phyloP scores from a whole-genome alignment of 2,329 filamentous ascomycete genomes.

The Cryphonectria parasitica region DNA sequence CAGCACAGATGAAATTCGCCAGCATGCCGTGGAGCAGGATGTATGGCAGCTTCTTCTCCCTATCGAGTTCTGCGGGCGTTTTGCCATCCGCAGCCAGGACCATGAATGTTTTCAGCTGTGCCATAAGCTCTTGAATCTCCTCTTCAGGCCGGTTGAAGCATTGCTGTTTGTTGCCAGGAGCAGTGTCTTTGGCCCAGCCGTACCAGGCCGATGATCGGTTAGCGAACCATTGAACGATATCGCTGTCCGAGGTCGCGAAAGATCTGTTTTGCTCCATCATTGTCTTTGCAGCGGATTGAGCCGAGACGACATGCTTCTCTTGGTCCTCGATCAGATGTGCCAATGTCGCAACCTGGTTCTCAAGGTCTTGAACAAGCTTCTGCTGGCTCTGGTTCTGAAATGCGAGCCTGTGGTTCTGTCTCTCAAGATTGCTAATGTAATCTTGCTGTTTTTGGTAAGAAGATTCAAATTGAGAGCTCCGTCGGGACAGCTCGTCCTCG shows the following conservation, averaged over 20 bases:
- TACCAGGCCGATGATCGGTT: conserved; percentile 8
- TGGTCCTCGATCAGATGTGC: background rate
- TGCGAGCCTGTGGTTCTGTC: background rate
- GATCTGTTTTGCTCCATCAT: conserved; percentile 9
- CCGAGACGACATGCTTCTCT: conserved; percentile 6
- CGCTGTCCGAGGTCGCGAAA: background rate
- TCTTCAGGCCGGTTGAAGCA: background rate
- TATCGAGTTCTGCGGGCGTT: background rate
- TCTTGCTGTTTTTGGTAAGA: background rate
- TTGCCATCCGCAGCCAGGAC: background rate
- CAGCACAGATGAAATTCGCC: conserved; percentile 2
- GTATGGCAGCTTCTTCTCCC: conserved; percentile 14
- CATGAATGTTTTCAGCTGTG: conserved; percentile 3
- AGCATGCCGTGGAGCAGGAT: conserved; percentile 11
- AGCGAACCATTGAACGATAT: background rate
- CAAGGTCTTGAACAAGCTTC: background rate
- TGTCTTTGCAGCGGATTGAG: background rate
- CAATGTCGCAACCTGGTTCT: background rate
- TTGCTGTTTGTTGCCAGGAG: background rate
- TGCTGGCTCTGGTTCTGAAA: background rate
- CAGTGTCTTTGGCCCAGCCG: conserved; percentile 2
- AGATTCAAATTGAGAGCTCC: background rate
- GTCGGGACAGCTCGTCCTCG: background rate
- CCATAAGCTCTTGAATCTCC: background rate
- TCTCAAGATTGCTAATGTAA: background rate